phyloP scores from a whole-genome alignment of 139 green algal species.

The Chlorella sp. region DNA sequence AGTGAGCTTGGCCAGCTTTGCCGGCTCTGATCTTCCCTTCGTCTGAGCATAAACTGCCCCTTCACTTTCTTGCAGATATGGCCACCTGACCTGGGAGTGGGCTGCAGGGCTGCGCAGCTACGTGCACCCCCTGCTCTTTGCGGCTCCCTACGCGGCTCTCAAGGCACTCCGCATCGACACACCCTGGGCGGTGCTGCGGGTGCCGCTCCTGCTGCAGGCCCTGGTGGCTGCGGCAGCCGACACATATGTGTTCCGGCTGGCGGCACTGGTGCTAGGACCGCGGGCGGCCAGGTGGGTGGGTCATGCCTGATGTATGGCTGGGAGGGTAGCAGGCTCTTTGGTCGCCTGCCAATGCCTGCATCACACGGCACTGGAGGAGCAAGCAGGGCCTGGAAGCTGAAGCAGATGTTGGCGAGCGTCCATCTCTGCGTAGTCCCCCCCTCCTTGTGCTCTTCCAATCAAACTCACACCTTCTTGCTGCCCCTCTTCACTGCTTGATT shows the following conservation, averaged over 20 bases:
- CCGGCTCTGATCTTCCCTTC: background rate
- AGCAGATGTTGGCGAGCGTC: background rate
- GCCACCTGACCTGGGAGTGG: conserved; percentile 83
- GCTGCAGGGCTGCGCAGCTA: conserved; percentile 60
- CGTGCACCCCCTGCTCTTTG: conserved; percentile 74
- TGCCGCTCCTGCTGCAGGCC: conserved; percentile 61
- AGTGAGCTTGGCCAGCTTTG: background rate
- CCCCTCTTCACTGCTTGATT: too few species aligned
- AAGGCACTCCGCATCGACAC: conserved; percentile 33
- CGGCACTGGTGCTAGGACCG: conserved; percentile 34
- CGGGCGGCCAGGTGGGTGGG: conserved; percentile 29
- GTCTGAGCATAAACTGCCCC: background rate
- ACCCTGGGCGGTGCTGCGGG: conserved; percentile 28
- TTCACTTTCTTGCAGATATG: conserved; percentile 56
- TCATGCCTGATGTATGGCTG: background rate
- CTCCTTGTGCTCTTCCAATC: background rate
- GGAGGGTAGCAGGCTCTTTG: background rate
- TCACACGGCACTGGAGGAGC: background rate
- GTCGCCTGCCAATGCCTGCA: background rate
- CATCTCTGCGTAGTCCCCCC: background rate
- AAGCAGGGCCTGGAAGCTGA: background rate
- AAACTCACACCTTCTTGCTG: too few species aligned
- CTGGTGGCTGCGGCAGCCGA: conserved; percentile 55
- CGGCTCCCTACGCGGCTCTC: conserved; percentile 56
- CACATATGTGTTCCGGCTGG: conserved; percentile 44